These are phyloP conservation scores for Taxawa tesnikishii DNA, from an alignment of 2,329 filamentous ascomycete species.

Conservation along the genomic window DNA sequence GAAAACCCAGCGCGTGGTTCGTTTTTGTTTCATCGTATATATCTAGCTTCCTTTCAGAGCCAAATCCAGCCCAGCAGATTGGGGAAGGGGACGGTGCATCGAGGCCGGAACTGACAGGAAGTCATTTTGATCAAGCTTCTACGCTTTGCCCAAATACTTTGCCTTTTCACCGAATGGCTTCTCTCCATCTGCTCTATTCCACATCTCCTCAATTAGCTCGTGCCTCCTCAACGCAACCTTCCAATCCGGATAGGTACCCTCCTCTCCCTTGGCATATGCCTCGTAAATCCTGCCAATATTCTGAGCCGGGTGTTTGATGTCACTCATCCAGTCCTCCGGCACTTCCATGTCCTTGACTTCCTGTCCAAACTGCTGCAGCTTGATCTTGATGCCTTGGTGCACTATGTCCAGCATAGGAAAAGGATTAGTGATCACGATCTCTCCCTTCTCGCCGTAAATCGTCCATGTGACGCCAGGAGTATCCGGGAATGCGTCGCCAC, in stretches of 20 bases:
- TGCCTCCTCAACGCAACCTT: slow-evolving; percentile 4
- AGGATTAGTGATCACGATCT: slow-evolving; percentile 9
- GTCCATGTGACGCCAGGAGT: slow-evolving; percentile 36
- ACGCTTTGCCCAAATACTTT: neutral
- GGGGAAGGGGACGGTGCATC: no score
- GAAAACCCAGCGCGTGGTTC: no score
- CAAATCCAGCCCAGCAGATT: no score
- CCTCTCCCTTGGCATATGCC: slow-evolving; percentile 5
- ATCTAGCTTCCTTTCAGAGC: no score
- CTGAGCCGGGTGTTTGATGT: slow-evolving; percentile 4
- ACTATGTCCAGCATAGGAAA: slow-evolving; percentile 3
- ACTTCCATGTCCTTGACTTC: slow-evolving; percentile 2
- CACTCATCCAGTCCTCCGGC: neutral
- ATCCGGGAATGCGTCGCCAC: slow-evolving; percentile 38
- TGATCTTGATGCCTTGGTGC: slow-evolving; percentile 3
- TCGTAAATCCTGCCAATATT: slow-evolving; percentile 6
- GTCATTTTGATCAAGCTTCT: no score
- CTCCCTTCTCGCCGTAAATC: slow-evolving; percentile 35
- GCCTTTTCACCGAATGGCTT: slow-evolving; percentile 5
- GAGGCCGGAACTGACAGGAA: no score
- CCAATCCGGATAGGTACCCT: slow-evolving; percentile 3
- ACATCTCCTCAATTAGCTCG: slow-evolving; percentile 6
- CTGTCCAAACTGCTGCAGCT: neutral
- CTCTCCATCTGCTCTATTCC: slow-evolving; percentile 3
- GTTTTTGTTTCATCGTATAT: no score